phyloP scores from a whole-genome alignment of 495 filamentous ascomycete species.

The Neurospora terricola region DNA sequence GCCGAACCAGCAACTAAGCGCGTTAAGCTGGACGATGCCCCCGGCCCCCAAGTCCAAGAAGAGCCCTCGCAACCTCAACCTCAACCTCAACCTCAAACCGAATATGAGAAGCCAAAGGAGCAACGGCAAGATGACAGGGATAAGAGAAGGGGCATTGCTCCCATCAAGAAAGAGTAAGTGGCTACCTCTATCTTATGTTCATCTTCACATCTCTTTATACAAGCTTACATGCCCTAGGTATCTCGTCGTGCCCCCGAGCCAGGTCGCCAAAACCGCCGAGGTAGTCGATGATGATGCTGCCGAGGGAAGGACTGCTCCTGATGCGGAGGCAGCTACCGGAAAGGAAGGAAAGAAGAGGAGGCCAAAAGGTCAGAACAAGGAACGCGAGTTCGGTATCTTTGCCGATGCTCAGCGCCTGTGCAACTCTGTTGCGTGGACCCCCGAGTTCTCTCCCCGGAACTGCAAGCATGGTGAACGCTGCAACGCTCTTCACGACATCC shows the following conservation, averaged over 20 bases:
- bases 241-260: constrained; percentile 34
- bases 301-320: constrained; percentile 42
- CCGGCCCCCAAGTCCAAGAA: neutral
- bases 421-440: constrained; percentile 48
- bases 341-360: constrained; percentile 40
- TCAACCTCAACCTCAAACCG: neutral
- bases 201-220: neutral
- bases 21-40: constrained; percentile 40
- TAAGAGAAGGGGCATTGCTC: constrained; percentile 53
- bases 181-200: neutral
- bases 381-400: constrained; percentile 72
- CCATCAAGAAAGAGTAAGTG: constrained; percentile 75
- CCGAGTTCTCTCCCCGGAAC: constrained; percentile 64
- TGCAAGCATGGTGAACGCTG: constrained; percentile 73
- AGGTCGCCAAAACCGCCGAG: constrained; percentile 9
- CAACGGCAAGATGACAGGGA: constrained; percentile 28
- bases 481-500: constrained; percentile 69
- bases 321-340: constrained; percentile 26
- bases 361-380: constrained; percentile 71
- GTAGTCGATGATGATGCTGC: constrained; percentile 59
- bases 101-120: neutral
- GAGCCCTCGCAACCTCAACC: neutral
- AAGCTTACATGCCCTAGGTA: constrained; percentile 39
- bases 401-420: constrained; percentile 73
- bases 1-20: constrained; percentile 48